Percentiles rank a stretch among this genome's conserved stretches.
phyloP scores from a whole-genome alignment of 495 filamentous ascomycete species.

The Tetracladium setigerum region DNA sequence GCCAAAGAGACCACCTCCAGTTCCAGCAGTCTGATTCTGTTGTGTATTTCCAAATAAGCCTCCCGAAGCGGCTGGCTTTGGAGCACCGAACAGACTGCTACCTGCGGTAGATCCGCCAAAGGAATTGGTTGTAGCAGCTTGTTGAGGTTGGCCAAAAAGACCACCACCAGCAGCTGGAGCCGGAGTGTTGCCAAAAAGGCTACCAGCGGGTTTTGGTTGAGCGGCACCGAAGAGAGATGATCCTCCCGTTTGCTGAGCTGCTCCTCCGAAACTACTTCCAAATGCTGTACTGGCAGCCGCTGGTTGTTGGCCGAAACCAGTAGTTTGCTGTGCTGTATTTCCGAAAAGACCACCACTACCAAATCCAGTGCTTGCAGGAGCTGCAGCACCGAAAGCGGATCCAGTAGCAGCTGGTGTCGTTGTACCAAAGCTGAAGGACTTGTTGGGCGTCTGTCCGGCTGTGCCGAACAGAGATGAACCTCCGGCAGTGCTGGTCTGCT shows the following conservation, averaged over 20 bases:
- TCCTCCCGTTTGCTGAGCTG: conserved; percentile 26
- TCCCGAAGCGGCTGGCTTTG: conserved; percentile 24
- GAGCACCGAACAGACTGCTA: conserved; percentile 43
- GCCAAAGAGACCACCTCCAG: conserved; percentile 40
- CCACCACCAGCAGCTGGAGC: conserved; percentile 43
- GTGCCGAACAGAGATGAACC: conserved; percentile 25
- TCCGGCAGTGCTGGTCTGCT: conserved; percentile 17
- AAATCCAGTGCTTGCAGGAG: conserved; percentile 28
- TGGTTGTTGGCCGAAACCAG: conserved; percentile 22
- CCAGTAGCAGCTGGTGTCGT: conserved; percentile 36
- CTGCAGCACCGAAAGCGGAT: conserved; percentile 29
- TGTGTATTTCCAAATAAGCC: conserved; percentile 30
- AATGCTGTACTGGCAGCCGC: conserved; percentile 20
- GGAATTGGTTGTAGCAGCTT: conserved; percentile 21
- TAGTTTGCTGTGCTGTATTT: conserved; percentile 22
- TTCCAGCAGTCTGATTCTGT: conserved; percentile 16
- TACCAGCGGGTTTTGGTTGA: conserved; percentile 34
- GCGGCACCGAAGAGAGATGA: conserved; percentile 35
- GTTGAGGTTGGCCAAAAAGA: conserved; percentile 47
- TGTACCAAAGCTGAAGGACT: conserved; percentile 28
- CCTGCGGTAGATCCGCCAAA: conserved; percentile 27
- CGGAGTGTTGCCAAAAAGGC: conserved; percentile 35
- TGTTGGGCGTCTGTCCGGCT: conserved; percentile 17
- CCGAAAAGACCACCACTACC: conserved; percentile 34
- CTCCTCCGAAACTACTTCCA: conserved; percentile 20